These are phyloP conservation scores for Lachancea dasiensis DNA, from an alignment of 805 yeast species.

Conservation along the genomic window DNA sequence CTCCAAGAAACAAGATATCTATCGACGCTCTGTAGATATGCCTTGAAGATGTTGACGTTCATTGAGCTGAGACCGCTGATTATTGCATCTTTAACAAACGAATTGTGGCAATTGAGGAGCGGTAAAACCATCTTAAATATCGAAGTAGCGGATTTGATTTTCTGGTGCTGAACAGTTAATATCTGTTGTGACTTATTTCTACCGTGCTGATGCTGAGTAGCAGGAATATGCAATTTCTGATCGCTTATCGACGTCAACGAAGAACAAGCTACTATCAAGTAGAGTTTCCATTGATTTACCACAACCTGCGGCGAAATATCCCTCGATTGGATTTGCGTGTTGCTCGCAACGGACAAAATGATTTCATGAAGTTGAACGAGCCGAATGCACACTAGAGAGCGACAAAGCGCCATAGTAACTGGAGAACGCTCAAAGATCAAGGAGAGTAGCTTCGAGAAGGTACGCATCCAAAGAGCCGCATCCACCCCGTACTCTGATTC, in stretches of 20 bases:
- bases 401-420: slow-evolving; percentile 85
- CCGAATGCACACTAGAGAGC: slow-evolving; percentile 85
- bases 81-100: slow-evolving; percentile 72
- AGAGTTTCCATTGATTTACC: slow-evolving; percentile 84
- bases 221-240: slow-evolving; percentile 67
- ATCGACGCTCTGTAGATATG: slow-evolving; percentile 72
- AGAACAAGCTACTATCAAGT: slow-evolving; percentile 84
- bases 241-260: slow-evolving; percentile 86
- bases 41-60: slow-evolving; percentile 81
- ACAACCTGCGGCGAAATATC: slow-evolving; percentile 60
- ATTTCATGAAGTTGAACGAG: slow-evolving; percentile 79
- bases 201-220: slow-evolving; percentile 49
- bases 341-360: slow-evolving; percentile 50
- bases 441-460: slow-evolving; percentile 69
- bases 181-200: slow-evolving; percentile 75
- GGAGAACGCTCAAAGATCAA: slow-evolving; percentile 78
- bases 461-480: slow-evolving; percentile 91
- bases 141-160: slow-evolving; percentile 86
- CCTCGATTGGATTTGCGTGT: slow-evolving; percentile 25
- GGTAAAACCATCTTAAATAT: slow-evolving; percentile 86
- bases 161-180: slow-evolving; percentile 79
- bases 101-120: slow-evolving; percentile 61
- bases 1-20: slow-evolving; percentile 52
- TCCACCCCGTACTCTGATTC: slow-evolving; percentile 94
- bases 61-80: slow-evolving; percentile 86